Evolutionary conservation across 2,329 filamentous ascomycete genomes (phyloP).

Genomic region (Whalleya microplaca): DNA sequence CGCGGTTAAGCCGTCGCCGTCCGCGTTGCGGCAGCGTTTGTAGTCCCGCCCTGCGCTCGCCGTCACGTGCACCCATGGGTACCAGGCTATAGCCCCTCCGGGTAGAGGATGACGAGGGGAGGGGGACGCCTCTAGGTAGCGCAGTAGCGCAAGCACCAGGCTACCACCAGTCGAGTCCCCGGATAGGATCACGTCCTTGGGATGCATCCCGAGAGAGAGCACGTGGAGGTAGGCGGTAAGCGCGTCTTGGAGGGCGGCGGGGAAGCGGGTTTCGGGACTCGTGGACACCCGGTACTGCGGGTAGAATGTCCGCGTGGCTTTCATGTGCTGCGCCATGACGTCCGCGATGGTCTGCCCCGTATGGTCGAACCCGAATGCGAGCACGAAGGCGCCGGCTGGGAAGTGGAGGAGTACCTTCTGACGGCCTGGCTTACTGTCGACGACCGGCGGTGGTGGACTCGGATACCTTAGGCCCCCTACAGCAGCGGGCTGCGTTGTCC

Average conservation of each 20-base stretch:
- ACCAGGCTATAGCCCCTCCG: conserved; percentile 22
- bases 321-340: conserved; percentile 9
- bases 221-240: conserved; percentile 22
- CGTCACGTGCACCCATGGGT: conserved; percentile 29
- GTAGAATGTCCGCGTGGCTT: conserved; percentile 14
- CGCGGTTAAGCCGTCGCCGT: conserved; percentile 18
- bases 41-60: conserved; percentile 10
- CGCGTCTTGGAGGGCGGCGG: conserved; percentile 27
- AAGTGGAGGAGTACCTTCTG: conserved; percentile 25
- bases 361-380: conserved; percentile 17
- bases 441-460: no score
- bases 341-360: conserved; percentile 8
- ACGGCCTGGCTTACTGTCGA: no score
- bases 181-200: conserved; percentile 17
- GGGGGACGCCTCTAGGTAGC: conserved; percentile 15
- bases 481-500: no score
- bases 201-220: conserved; percentile 10
- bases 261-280: conserved; percentile 18
- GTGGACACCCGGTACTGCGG: conserved; percentile 24
- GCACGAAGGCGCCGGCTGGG: conserved; percentile 28
- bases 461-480: no score
- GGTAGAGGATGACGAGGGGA: conserved; percentile 1
- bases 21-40: conserved; percentile 1
- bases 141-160: conserved; percentile 15
- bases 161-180: conserved; percentile 27